Evolutionary conservation across 306 rosid genomes (phyloP).

Genomic region (Lablab purpureus): DNA sequence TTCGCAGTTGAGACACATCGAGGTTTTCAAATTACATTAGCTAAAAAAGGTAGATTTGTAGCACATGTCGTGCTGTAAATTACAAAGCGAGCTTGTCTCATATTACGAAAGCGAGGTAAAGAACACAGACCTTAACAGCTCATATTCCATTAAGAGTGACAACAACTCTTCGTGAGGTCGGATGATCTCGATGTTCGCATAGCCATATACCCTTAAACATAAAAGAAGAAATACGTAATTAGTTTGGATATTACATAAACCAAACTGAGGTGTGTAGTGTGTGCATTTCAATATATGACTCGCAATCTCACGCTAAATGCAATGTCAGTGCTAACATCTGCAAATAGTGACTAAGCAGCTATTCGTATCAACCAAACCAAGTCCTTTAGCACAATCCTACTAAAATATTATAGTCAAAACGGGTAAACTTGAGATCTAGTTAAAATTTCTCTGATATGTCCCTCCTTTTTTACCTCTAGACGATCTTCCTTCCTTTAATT

Average conservation of each 20-base stretch:
- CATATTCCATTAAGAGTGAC: constrained; percentile 79
- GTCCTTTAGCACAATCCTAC: constrained; percentile 20
- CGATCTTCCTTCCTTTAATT: too few relatives aligned
- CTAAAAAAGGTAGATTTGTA: background rate
- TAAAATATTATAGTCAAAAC: too few relatives aligned
- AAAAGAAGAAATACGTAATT: constrained; percentile 13
- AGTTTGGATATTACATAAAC: background rate
- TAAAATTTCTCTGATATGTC: too few relatives aligned
- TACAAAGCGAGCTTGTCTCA: background rate
- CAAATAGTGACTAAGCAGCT: background rate
- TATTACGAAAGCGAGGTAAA: background rate
- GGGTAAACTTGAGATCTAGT: too few relatives aligned
- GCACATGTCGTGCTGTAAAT: constrained; percentile 25
- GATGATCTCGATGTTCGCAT: constrained; percentile 82
- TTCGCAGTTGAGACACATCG: constrained; percentile 19
- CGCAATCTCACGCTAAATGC: background rate
- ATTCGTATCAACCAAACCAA: constrained; percentile 31
- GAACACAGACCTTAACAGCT: constrained; percentile 34
- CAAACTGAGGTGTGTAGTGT: background rate
- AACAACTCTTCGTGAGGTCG: constrained; percentile 72
- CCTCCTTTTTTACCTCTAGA: background rate
- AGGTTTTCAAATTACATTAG: constrained; percentile 27
- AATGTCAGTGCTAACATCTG: too few relatives aligned
- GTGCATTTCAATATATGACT: background rate
- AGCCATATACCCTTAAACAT: constrained; percentile 89